Conservation (phyloP, 768 basidiomycete genomes). For the Suillus brevipes region DNA sequence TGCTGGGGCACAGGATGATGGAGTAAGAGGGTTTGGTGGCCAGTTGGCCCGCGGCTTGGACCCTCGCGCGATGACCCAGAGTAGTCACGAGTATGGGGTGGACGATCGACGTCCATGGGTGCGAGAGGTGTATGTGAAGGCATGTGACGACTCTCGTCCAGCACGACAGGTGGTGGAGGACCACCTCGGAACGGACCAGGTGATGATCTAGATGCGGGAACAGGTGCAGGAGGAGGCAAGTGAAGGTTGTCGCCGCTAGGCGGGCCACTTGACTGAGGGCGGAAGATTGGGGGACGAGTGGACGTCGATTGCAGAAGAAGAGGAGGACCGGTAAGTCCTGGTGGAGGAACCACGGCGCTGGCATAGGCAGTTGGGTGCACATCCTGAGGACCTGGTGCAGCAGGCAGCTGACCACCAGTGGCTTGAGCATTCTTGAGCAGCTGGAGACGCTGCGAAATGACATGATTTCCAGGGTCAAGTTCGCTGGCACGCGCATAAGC, state of each 20-base stretch:
- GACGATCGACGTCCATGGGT: conserved; percentile 73
- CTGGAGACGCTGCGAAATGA: conserved; percentile 79
- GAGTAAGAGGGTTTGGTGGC: conserved; percentile 56
- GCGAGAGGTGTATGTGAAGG: conserved; percentile 72
- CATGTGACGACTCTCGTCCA: conserved; percentile 72
- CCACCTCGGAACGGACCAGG: conserved; percentile 82
- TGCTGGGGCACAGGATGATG: conserved; percentile 71
- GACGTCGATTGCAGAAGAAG: conserved; percentile 54
- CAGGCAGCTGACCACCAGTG: conserved; percentile 72
- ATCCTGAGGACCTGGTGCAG: conserved; percentile 91
- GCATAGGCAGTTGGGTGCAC: conserved; percentile 96
- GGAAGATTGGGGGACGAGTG: conserved; percentile 54
- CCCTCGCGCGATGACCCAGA: conserved; percentile 47
- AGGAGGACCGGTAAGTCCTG: conserved; percentile 66
- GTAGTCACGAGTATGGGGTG: conserved; percentile 57
- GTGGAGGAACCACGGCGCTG: conserved; percentile 70
- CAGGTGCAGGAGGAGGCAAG: conserved; percentile 61
- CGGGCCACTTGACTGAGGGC: conserved; percentile 68
- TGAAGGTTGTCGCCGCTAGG: conserved; percentile 37
- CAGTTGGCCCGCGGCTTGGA: conserved; percentile 50
- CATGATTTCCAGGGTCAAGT: conserved; percentile 82
- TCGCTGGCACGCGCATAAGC: conserved; percentile 95
- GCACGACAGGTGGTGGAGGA: conserved; percentile 77
- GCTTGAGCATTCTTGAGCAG: conserved; percentile 78
- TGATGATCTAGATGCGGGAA: conserved; percentile 47